phyloP scores from a whole-genome alignment of 108 stramenopile genomes.

The Fragilariopsis cylindrus region DNA sequence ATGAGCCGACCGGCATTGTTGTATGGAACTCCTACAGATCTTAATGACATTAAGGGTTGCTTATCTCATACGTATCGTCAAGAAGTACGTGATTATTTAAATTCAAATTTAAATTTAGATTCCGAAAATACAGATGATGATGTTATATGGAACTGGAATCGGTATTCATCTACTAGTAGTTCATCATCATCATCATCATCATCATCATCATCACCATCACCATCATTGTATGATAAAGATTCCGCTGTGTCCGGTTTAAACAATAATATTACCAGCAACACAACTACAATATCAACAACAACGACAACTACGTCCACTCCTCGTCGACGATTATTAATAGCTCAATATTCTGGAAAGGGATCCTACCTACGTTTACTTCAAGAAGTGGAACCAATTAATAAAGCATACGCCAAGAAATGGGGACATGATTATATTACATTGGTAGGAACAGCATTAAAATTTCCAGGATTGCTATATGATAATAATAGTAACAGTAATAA shows the following conservation, averaged over 20 bases:
- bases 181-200: too few species aligned
- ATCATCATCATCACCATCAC: background rate
- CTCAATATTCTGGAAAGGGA: slow-evolving; percentile 41
- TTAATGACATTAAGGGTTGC: slow-evolving; percentile 10
- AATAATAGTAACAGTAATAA: background rate
- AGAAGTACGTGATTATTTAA: background rate
- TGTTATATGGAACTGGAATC: slow-evolving; percentile 20
- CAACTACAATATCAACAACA: background rate
- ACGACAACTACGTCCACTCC: slow-evolving; percentile 1
- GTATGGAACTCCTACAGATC: slow-evolving; percentile 23
- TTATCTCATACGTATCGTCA: slow-evolving; percentile 1
- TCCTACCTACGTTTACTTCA: slow-evolving; percentile 24
- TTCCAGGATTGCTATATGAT: slow-evolving; percentile 19
- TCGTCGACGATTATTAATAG: slow-evolving; percentile 31
- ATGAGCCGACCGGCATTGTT: slow-evolving; percentile 33
- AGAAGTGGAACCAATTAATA: slow-evolving; percentile 30
- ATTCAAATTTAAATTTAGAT: background rate
- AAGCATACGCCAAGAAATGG: slow-evolving; percentile 28
- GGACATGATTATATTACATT: slow-evolving; percentile 31
- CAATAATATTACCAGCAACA: background rate
- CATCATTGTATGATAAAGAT: background rate
- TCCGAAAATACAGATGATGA: background rate
- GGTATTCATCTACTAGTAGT: slow-evolving; percentile 1
- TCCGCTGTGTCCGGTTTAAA: background rate
- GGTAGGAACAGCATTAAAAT: slow-evolving; percentile 31